Evolutionary conservation across 805 yeast genomes (phyloP).

Genomic region (Priceomyces medius): DNA sequence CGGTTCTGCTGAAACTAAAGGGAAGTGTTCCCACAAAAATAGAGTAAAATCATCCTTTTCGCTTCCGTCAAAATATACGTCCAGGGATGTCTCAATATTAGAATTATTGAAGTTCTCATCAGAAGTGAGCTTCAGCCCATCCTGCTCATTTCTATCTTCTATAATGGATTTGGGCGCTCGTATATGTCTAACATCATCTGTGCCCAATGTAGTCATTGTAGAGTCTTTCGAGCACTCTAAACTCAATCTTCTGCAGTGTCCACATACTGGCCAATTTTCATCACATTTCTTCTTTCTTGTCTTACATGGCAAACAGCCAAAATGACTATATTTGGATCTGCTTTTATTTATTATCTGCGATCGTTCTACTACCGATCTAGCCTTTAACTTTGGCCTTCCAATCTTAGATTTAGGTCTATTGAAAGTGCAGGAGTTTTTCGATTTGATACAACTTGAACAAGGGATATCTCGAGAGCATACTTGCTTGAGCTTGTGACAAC

Average conservation of each 20-base stretch:
- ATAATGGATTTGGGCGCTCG: neutral
- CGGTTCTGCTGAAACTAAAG: neutral
- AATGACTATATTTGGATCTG: constrained; percentile 13
- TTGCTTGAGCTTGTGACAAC: constrained; percentile 24
- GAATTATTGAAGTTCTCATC: neutral
- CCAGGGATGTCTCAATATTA: neutral
- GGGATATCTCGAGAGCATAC: constrained; percentile 19
- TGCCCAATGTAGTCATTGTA: neutral
- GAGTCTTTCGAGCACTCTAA: constrained; percentile 10
- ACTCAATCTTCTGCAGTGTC: constrained; percentile 13
- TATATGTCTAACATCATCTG: neutral
- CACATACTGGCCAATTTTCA: constrained; percentile 21
- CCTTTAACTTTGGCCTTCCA: constrained; percentile 18
- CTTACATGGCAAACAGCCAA: constrained; percentile 21
- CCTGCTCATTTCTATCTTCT: neutral
- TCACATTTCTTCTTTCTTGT: constrained; percentile 24
- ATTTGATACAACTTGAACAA: constrained; percentile 17
- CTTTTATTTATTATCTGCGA: neutral
- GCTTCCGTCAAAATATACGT: neutral
- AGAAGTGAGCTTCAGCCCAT: neutral
- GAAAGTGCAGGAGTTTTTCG: constrained; percentile 11
- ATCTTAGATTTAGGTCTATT: constrained; percentile 16
- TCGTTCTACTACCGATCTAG: neutral
- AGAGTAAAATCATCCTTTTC: neutral
- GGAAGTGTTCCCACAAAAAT: neutral